Evolutionary conservation across 2,329 filamentous ascomycete genomes (phyloP), one percentile per base, ranked within the genome.

Genomic region (Scedosporium aurantiacum): DNA sequence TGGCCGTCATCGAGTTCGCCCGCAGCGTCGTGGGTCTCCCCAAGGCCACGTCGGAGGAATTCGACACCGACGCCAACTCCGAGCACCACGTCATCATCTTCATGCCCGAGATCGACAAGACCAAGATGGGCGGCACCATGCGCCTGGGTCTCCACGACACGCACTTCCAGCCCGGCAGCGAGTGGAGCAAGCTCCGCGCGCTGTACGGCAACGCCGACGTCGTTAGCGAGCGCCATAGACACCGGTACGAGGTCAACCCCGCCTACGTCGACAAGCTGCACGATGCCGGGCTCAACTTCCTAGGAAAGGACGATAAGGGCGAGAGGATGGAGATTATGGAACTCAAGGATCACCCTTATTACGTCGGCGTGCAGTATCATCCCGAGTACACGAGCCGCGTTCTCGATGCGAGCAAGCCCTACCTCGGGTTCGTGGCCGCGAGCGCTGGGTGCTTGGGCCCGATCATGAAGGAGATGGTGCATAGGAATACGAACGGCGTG

Each of bases 171-270:
- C 71, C 80, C 1, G 84, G 82, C 60, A 89, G 81, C 54, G 87
- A 93, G 68, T 94, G 89, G 89, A 89, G 85, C 62, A 86, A 86
- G 66, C 81, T 96, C 27, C 86, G 90, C 16, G 82, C 82, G 6
- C 76, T 96, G 8, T 96, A 96, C 72, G 87, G 86, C 3, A 74
- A 76, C 1, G 76, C 74, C 1, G 72, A 77, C 0, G 73, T 75
- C 18, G 80, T 88, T 52, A 74, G 81, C 63, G 91, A 96, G 78
- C 84, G 91, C 58, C 91, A 96, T 73, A 85, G 91, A 63, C 91
- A 96, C 74, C 84, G 91, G 43, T 96, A 96, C 71, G 91, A 96
- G 76, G 89, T 96, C 65, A 96, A 96, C 75, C 91, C 91, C 0
- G 82, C 84, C 10, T 87, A 87, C 69, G 83, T 95, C 60, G 83